Base-by-base conservation (phyloP, 306 rosid species). In the Oemleria cerasiformis region DNA sequence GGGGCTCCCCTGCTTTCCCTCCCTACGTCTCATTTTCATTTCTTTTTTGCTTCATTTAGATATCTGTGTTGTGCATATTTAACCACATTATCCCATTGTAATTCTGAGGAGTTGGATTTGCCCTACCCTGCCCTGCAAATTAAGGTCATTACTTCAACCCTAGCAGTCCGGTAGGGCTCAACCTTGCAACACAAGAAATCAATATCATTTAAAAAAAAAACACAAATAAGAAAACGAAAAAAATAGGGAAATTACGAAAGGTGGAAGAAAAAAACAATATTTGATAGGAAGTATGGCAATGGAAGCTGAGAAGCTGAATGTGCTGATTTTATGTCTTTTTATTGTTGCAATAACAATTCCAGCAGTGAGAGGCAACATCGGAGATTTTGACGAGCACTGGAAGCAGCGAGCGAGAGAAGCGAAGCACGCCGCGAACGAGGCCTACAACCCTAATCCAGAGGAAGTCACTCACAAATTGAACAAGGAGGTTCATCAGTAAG, bases 381-480 rank as follows among this genome's bases (percentile, higher is more conserved):
- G 42, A 8, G 66, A 79, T 34, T 75, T 74, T 9, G 89, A 86
- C 40, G 76, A 63, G 55, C 65, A 41, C 0, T 86, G 95, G 91
- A 60, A 70, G 61, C 6, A 64, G 25, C 76, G 90, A 67, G 71
- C 82, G 3, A 9, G 17, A 45, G 82, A 78, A 20, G 86, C 89
- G 53, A 57, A 63, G 59, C 43, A 67, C n/a, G 72, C 70, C 0
- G 69, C 89, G 69, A 41, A 5, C 6, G 8, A 64, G 2, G 85
- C 84, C 75, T 80, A 71, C 67, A 23, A 60, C 14, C 20, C 68
- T 16, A 44, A 84, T 65, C 88, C 88, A 59, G 19, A 41, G 2
- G 6, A 60, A 3, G 73, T 75, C 10, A 41, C 80, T 21, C 9
- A 17, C 17, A 42, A 68, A 47, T 73, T 84, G 48, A 87, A 87